Base-by-base conservation (phyloP, 1,139 yeast genomes). In the Magnusiomyces paraingens region DNA sequence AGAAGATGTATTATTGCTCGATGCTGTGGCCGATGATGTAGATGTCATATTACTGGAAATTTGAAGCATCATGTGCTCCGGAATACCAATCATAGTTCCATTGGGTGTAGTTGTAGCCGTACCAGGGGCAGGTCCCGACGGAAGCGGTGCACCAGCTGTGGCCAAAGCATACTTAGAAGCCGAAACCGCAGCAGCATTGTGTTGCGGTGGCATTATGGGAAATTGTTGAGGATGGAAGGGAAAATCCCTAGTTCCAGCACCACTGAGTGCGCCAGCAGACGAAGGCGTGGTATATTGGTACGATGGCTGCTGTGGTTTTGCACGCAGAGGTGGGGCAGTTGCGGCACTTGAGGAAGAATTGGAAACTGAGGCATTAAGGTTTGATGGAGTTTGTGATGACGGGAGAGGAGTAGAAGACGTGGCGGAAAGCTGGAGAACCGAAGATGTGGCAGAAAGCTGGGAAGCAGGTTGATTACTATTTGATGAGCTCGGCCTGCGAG, bases 91-190 rank as follows among this genome's bases (percentile, higher is more conserved):
- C 44, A 40, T 40, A 6, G 44, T 40, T 6, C 44, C 44, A 12
- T 40, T 40, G 12, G 44, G 20, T 3, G 18, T 40, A 15, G 44
- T n/a, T 17, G 21, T 40, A 4, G 32, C 32, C 32, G 32, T 26
- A 5, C 32, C 32, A 26, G 32, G 20, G 17, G 14, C 44, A 20
- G 21, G 44, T 11, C 14, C 21, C 18, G 12, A 20, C 18, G 14
- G 18, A 20, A n/a, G 10, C 17, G 20, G 17, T 10, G 18, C 41
- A 4, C 41, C 15, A 5, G 32, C 14, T 6, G 35, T 20, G 14
- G 46, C 46, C 11, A 43, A 11, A 3, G 46, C 46, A 43, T 43
- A 29, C n/a, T 43, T 43, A 21, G 46, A 43, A 6, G 46, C 46
- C 8, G 46, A 43, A 4, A 43, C 35, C 4, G 46, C 46, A 20